phyloP scores from a whole-genome alignment of 2,329 filamentous ascomycete species.

The Fusarium virguliforme region DNA sequence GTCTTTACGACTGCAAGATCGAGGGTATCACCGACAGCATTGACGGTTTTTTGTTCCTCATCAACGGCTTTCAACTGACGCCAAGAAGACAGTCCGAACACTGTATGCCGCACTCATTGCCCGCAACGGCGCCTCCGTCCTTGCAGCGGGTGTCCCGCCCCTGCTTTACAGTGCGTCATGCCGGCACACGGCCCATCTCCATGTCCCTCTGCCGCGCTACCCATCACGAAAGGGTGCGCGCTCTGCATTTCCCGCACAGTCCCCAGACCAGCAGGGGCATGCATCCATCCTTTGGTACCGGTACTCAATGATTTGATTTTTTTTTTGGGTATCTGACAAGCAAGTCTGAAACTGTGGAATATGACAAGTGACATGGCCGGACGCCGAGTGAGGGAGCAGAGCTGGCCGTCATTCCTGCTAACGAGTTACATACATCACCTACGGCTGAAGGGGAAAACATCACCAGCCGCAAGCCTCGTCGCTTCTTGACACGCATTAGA shows the following conservation, averaged over 20 bases:
- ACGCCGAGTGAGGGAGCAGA: conserved; percentile 1
- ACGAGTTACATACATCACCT: not conserved
- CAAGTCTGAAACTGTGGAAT: conserved; percentile 8
- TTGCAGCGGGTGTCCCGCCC: conserved; percentile 48
- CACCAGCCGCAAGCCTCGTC: conserved; percentile 13
- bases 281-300: conserved; percentile 30
- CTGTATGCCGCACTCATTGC: conserved; percentile 35
- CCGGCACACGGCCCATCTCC: not conserved
- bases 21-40: not conserved
- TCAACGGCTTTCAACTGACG: not conserved
- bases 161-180: conserved; percentile 21
- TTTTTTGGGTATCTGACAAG: conserved; percentile 6
- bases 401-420: conserved; percentile 29
- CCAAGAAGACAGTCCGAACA: conserved; percentile 36
- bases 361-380: conserved; percentile 19
- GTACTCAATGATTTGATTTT: conserved; percentile 29
- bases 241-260: conserved; percentile 26
- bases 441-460: conserved; percentile 11
- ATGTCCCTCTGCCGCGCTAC: conserved; percentile 3
- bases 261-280: conserved; percentile 23
- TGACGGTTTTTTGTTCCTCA: too few relatives aligned
- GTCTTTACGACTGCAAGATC: conserved; percentile 1
- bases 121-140: conserved; percentile 38
- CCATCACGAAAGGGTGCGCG: conserved; percentile 16
- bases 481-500: conserved; percentile 1